These are phyloP conservation scores for Diaporthe velutina DNA, from an alignment of 2,329 filamentous ascomycete species.

Conservation along the genomic window DNA sequence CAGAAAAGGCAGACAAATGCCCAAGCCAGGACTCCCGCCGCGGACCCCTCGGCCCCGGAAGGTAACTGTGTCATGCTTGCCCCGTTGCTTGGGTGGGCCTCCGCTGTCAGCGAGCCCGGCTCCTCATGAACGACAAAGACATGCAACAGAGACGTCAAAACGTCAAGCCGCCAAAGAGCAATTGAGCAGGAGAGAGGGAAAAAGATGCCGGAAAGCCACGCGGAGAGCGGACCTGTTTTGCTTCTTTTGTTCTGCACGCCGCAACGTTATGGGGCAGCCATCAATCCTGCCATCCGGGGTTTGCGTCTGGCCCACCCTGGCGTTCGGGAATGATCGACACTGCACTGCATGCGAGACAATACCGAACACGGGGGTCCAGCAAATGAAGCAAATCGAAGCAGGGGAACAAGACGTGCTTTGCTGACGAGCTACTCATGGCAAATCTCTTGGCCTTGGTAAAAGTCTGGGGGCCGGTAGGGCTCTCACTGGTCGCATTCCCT, in stretches of 20 bases:
- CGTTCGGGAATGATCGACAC: constrained; percentile 12
- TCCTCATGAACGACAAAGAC: neutral
- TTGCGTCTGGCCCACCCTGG: neutral
- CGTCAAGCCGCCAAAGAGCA: neutral
- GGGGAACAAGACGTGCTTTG: neutral
- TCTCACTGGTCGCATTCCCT: neutral
- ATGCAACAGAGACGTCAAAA: neutral
- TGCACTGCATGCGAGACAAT: constrained; percentile 11
- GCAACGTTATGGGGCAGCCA: neutral
- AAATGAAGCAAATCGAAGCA: constrained; percentile 13
- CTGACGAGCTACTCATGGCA: constrained; percentile 1
- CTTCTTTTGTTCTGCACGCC: constrained; percentile 10
- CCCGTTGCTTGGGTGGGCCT: constrained; percentile 6
- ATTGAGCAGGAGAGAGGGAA: neutral
- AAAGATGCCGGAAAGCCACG: neutral
- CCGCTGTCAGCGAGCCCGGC: neutral
- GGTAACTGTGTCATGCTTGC: constrained; percentile 36
- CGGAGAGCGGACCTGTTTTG: constrained; percentile 26
- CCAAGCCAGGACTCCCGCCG: constrained; percentile 31
- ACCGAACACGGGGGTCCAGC: constrained; percentile 7
- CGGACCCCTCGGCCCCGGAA: constrained; percentile 31
- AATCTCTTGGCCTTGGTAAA: constrained; percentile 4
- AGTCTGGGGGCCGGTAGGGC: neutral
- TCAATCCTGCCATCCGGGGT: no score
- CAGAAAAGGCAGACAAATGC: constrained; percentile 10